Evolutionary conservation across 345 rosid species (phyloP), one percentile per base, ranked within the genome.

Genomic region (Streptanthus diversifolius): DNA sequence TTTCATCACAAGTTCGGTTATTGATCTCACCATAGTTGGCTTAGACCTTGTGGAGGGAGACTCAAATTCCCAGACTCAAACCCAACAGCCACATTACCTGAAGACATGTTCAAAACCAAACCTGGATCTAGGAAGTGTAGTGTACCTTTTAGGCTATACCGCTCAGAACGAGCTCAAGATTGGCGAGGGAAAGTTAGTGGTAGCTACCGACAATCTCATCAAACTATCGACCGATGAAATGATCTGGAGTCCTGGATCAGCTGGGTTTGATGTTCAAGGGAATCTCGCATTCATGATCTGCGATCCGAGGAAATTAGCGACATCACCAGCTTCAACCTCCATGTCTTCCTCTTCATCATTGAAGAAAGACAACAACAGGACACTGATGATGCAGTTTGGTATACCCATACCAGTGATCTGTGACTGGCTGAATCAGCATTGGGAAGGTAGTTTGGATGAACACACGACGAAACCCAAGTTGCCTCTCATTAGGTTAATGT

Each of bases 391-490:
- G 91, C 98, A 91, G 75, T 93, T 93, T 37, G 95, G 98, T 48
- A 93, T 93, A 80, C 97, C 98, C 3, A 81, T 93, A 59, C 96
- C 98, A 2, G 81, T 91, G 21, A 91, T 93, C 2, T 87, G 92
- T 68, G 96, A 93, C 81, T 91, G 98, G 97, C 84, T 91, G 58
- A 91, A 88, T 82, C 98, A 91, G 82, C 98, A 93, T 70, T 91
- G 97, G 97, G 98, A 93, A 83, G 98, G 97, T 63, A 87, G 83
- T 79, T 89, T 93, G 0, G 98, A 93, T 60, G 97, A 93, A 77
- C 87, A 82, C 61, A 81, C 80, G 47, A 87, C 85, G 10, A 93
- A 91, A 70, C 95, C 97, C 3, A 93, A 88, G 79, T 71, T 91
- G 64, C 98, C 98, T 55, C 80, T 91, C 69, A 87, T 91, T 70